Evolutionary conservation across 768 basidiomycete species (phyloP), one percentile per base, ranked within the genome.

Genomic region (Lactarius trivialis): DNA sequence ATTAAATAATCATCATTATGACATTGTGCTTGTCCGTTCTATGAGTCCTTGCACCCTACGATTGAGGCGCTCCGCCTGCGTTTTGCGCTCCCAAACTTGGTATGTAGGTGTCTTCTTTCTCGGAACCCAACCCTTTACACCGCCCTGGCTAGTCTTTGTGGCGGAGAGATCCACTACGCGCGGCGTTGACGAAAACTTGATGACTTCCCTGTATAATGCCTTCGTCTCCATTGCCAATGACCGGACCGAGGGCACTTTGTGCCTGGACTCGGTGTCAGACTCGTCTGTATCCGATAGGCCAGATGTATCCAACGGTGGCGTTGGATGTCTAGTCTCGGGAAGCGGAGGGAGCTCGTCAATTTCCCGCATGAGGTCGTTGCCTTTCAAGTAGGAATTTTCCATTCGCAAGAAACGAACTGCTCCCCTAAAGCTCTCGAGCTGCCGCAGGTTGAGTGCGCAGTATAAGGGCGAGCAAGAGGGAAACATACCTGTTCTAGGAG

Each of bases 311-410:
- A 88, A 76, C 0, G 86, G 83, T 1, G 89, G 89, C 2, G 89
- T 88, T 6, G 83, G 79, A 39, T 73, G 71, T 62, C 77, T 63
- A 12, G 79, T 78, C 54, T 77, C 77, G 4, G 81, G 76, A n/a
- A 91, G 82, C 0, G 77, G 77, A 19, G 89, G 89, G 0, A 98
- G 78, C 7, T 84, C 70, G 65, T 88, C 83, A 59, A 98, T 85
- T 68, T 93, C 90, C 56, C 82, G 81, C 61, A 98, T 83, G 0
- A 98, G 81, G 68, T 95, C 93, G 72, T 93, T 91, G 2, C 93
- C 92, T 71, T 90, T 94, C 75, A 98, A 85, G 71, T 91, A 93
- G 2, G 91, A 83, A 71, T 98, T 98, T 74, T 98, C 95, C 37
- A 81, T 85, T 26, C 95, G 85, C n/a, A 99, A 79, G 83, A 90